Evolutionary conservation across 345 rosid species (phyloP).

Genomic region (Populus pruinosa): DNA sequence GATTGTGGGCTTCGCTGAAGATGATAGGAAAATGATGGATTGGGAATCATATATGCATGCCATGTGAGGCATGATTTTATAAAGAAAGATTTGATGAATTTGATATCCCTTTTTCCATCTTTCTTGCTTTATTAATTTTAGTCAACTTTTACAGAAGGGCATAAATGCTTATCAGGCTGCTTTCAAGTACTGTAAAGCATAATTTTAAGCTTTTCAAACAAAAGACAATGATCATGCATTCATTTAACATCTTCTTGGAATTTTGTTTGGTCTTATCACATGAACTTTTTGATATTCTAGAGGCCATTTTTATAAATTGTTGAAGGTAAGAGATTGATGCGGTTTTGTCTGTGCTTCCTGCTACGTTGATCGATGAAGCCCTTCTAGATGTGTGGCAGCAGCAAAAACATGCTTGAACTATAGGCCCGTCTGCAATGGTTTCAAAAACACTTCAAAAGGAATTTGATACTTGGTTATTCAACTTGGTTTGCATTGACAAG

Average conservation of each 20-base stretch:
- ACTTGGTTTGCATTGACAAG: too few relatives aligned
- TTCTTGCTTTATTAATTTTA: background rate
- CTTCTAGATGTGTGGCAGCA: background rate
- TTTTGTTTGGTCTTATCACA: background rate
- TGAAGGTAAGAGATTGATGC: background rate
- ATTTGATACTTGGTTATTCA: too few relatives aligned
- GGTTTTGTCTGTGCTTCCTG: background rate
- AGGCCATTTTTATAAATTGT: background rate
- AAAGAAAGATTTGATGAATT: conserved; percentile 1
- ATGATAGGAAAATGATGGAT: background rate
- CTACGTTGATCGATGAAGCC: background rate
- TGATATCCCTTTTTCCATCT: background rate
- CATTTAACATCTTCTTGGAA: background rate
- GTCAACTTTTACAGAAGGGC: background rate
- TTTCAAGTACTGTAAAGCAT: background rate
- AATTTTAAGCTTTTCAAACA: background rate
- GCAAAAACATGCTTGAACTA: background rate
- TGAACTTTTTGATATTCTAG: background rate
- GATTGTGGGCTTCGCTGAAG: background rate
- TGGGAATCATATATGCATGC: background rate
- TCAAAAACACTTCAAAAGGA: too few relatives aligned
- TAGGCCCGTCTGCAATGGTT: too few relatives aligned
- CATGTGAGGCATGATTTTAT: conserved; percentile 1
- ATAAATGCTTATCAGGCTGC: background rate
- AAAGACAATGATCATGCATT: background rate